Evolutionary conservation across 148 eudicot species (phyloP).

Genomic region (Dianthus caryophyllus): DNA sequence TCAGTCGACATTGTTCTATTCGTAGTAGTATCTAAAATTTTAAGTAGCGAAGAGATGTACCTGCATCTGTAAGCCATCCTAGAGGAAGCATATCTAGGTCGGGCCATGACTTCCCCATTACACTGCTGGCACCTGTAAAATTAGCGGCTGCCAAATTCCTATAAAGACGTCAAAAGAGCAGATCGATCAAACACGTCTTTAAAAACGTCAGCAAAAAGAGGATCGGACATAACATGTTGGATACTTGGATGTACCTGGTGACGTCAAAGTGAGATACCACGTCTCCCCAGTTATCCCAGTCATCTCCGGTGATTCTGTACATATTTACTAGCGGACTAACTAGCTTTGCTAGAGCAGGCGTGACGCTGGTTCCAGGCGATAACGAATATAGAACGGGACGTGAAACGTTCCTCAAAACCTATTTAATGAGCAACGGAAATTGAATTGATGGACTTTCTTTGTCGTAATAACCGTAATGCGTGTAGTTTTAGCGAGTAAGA

Average conservation of each 20-base stretch:
- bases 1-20: constrained; percentile 13
- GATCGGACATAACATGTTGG: background rate
- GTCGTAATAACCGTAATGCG: too few species aligned
- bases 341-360: constrained; percentile 69
- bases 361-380: constrained; percentile 88
- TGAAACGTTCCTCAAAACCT: constrained; percentile 54
- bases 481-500: background rate
- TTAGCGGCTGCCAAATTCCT: constrained; percentile 78
- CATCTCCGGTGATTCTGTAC: constrained; percentile 96
- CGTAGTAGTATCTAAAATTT: background rate
- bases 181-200: background rate
- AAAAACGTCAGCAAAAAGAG: background rate
- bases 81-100: constrained; percentile 97
- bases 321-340: constrained; percentile 63
- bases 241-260: constrained; percentile 38
- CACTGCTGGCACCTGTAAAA: constrained; percentile 69
- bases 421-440: constrained; percentile 15
- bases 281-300: constrained; percentile 92
- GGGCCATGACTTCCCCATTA: constrained; percentile 89
- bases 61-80: constrained; percentile 87
- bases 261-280: constrained; percentile 78
- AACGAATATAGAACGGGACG: constrained; percentile 71
- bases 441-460: too few species aligned
- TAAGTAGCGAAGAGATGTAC: constrained; percentile 31
- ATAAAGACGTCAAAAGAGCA: background rate